Base-by-base conservation (phyloP, 495 filamentous ascomycete species). In the Bathelium albidoporum region DNA sequence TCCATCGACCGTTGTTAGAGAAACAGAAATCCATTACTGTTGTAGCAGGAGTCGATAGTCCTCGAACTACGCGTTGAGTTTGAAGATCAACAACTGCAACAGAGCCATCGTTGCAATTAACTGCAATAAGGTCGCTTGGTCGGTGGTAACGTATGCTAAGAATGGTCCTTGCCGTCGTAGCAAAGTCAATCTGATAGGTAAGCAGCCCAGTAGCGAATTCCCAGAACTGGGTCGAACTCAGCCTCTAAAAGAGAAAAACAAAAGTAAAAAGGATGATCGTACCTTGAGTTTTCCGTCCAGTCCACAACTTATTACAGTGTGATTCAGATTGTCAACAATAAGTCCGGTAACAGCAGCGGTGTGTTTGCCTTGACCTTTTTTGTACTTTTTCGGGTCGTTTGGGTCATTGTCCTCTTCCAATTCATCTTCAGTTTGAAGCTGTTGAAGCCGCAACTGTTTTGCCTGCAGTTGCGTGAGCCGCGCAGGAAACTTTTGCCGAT, bases 1-100 rank as follows among this genome's bases (percentile, higher is more conserved):
- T 87, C 95, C 94, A 97, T 43, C 91, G 81, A 28, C 91, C 94
- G 73, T 97, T 91, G 65, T 87, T 88, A 16, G 94, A 97, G 74
- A 97, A 97, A 64, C 84, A 85, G 59, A 73, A 70, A 65, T 77
- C 75, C 39, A 65, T 18, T 52, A 65, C 62, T 59, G 60, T 18
- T 12, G 65, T 31, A 22, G 43, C 16, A 32, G 61, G 58, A 9
- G 64, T 43, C 22, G 65, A 90, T 41, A 99, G 84, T 73, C 97
- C 94, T 76, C 94, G 84, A 52, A 97, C 88, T 7, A 93, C 82
- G 70, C 87, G 91, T 66, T 87, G 87, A 1, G 95, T 97, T 71
- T 91, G 90, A 36, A 92, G 83, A 70, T 99, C 94, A 31, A 97
- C 84, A 9, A 97, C 83, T 20, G 93, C 83, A 43, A 99, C 89